These are phyloP conservation scores for Stagonosporopsis rhizophila DNA, from an alignment of 2,329 filamentous ascomycete species.

Conservation along the genomic window DNA sequence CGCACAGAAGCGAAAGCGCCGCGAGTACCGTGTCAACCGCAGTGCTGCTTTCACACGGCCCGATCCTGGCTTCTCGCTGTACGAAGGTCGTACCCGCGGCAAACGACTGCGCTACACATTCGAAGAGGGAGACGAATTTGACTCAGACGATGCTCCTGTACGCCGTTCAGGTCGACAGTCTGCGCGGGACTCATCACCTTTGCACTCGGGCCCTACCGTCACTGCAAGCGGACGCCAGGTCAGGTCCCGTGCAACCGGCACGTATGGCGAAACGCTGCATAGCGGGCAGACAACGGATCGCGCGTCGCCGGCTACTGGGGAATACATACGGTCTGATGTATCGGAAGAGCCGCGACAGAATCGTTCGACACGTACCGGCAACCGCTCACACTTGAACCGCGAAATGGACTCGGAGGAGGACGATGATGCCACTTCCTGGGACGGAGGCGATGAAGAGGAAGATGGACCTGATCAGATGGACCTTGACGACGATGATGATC, in stretches of 20 bases:
- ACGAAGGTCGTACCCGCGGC: slow-evolving; percentile 93
- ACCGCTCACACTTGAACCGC: slow-evolving; percentile 32
- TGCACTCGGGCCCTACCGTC: slow-evolving; percentile 67
- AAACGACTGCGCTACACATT: slow-evolving; percentile 98
- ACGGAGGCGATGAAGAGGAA: slow-evolving; percentile 71
- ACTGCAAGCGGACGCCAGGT: slow-evolving; percentile 91
- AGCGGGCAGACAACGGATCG: slow-evolving; percentile 58
- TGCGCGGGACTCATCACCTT: slow-evolving; percentile 74
- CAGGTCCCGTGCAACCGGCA: slow-evolving; percentile 65
- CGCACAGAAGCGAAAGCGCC: slow-evolving; percentile 83
- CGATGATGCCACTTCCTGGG: slow-evolving; percentile 68
- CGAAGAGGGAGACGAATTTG: slow-evolving; percentile 85
- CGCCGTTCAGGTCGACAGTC: slow-evolving; percentile 72
- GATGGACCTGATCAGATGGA: slow-evolving; percentile 66
- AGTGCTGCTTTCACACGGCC: slow-evolving; percentile 88
- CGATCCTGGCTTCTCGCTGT: slow-evolving; percentile 88
- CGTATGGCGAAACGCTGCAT: slow-evolving; percentile 69
- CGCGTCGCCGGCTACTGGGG: slow-evolving; percentile 53
- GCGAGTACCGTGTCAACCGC: slow-evolving; percentile 86
- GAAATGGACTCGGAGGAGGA: slow-evolving; percentile 69
- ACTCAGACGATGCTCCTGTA: slow-evolving; percentile 71
- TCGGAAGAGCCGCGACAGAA: slow-evolving; percentile 57
- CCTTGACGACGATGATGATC: slow-evolving; percentile 62
- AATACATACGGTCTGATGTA: slow-evolving; percentile 53
- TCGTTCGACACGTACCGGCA: slow-evolving; percentile 51